These are phyloP conservation scores for Aspergillus nomiae DNA, from an alignment of 2,329 filamentous ascomycete genomes.

Conservation along the genomic window DNA sequence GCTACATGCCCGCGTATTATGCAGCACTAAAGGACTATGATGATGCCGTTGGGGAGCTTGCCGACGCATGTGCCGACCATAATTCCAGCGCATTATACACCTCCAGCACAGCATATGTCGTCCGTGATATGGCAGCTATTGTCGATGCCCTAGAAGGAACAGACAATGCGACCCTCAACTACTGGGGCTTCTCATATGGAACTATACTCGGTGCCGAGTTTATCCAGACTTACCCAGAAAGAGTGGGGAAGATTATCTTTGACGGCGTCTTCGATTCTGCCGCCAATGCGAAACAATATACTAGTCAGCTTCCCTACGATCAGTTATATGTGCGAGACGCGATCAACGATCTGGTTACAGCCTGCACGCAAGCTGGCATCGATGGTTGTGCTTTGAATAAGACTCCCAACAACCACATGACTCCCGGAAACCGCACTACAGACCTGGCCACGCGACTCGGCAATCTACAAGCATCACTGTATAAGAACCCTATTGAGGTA, in stretches of 20 bases:
- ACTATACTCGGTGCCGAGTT: constrained; percentile 10
- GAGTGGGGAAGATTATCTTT: not conserved
- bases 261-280: constrained; percentile 5
- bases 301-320: constrained; percentile 7
- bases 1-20: constrained; percentile 3
- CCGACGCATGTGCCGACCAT: not conserved
- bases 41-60: not conserved
- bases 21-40: not conserved
- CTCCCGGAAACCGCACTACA: not conserved
- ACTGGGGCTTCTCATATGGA: constrained; percentile 13
- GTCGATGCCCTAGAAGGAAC: constrained; percentile 4
- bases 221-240: constrained; percentile 4
- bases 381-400: not conserved
- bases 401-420: not conserved
- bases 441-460: not conserved
- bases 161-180: constrained; percentile 1
- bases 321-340: constrained; percentile 4
- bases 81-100: constrained; percentile 6
- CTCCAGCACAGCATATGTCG: constrained; percentile 8
- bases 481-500: not conserved
- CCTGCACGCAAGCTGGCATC: not conserved
- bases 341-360: constrained; percentile 69
- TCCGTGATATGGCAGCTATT: constrained; percentile 10
- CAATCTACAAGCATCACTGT: not conserved
- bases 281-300: constrained; percentile 4